Base-by-base conservation (phyloP, 164 flowering plant species). In the Vitis rupestris region DNA sequence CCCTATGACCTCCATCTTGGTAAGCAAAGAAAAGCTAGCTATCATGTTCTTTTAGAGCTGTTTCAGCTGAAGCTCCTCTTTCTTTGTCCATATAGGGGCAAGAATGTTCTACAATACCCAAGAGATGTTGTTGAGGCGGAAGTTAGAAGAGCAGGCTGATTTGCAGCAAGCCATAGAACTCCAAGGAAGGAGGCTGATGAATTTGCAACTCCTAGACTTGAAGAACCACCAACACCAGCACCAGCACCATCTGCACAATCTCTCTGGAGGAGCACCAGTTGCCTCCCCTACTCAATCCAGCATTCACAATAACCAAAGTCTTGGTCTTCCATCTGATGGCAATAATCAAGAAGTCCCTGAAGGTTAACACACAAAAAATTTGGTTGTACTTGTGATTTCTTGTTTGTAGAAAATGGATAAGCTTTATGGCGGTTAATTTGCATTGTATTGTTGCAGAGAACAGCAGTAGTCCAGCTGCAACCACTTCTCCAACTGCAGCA, bases 81-180 rank as follows among this genome's bases (percentile, higher is more conserved):
- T 10, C 23, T 44, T 16, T 23, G 31, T 31, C 14, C 59, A 4
- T 50, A 0, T 48, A 85, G 97, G 94, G 50, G 80, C 85, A 8
- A 85, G 96, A 75, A 84, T 86, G 90, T 80, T 86, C 48, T 87
- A 82, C 71, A 88, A 78, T 73, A 71, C 86, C 4, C 95, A 87
- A 48, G 99, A 91, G 53, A 77, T 82, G 75, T 19, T 83, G 78
- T 56, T 87, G 79, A 83, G 88, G 65, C 88, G 84, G 68, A 92
- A 90, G 71, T 58, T 92, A 50, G 98, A 91, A 70, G 91, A 95
- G 64, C 85, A 86, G 61, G 97, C 89, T 17, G 97, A 89, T 58
- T 70, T 90, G 73, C 94, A 89, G 74, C 94, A 90, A 72, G 97
- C 99, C 30, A 77, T 94, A 64, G 97, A 90, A 71, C 84, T 88